Conservation (phyloP, 1,139 yeast species). For the Debaryomyces nepalensis region DNA sequence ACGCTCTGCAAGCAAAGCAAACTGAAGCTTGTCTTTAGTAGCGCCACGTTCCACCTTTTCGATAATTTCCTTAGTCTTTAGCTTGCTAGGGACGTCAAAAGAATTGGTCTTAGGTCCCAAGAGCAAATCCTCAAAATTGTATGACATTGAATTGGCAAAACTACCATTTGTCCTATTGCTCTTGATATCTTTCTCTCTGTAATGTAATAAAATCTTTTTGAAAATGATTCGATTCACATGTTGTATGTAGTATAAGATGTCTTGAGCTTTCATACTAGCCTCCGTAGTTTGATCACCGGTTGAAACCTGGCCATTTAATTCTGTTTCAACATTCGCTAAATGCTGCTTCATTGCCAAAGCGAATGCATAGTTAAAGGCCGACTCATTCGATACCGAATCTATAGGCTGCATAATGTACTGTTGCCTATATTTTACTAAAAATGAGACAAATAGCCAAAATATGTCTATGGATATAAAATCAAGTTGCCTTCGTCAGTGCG, state of each 20-base stretch:
- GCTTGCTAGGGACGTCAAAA: slow-evolving; percentile 14
- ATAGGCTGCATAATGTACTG: slow-evolving; percentile 11
- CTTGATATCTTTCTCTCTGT: slow-evolving; percentile 13
- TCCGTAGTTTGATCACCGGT: slow-evolving; percentile 12
- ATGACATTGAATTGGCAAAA: slow-evolving; percentile 14
- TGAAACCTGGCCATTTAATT: slow-evolving; percentile 4
- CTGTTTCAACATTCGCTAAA: slow-evolving; percentile 14
- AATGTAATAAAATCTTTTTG: slow-evolving; percentile 12
- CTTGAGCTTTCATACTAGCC: slow-evolving; percentile 13
- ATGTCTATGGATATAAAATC: background rate
- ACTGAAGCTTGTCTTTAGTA: slow-evolving; percentile 3
- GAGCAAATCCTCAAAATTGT: slow-evolving; percentile 18
- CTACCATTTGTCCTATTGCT: slow-evolving; percentile 5
- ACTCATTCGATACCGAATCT: slow-evolving; percentile 13
- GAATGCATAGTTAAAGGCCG: slow-evolving; percentile 24
- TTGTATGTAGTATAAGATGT: slow-evolving; percentile 11
- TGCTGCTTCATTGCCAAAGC: slow-evolving; percentile 26
- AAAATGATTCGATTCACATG: slow-evolving; percentile 14
- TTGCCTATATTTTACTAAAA: slow-evolving; percentile 2
- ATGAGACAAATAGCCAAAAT: background rate
- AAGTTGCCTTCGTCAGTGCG: slow-evolving; percentile 6
- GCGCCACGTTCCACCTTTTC: slow-evolving; percentile 9
- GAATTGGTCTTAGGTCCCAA: slow-evolving; percentile 24
- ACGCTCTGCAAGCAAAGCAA: slow-evolving; percentile 8
- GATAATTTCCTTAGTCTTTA: slow-evolving; percentile 11